phyloP scores from a whole-genome alignment of 257 asterid genomes.

The Solanum sejunctum region DNA sequence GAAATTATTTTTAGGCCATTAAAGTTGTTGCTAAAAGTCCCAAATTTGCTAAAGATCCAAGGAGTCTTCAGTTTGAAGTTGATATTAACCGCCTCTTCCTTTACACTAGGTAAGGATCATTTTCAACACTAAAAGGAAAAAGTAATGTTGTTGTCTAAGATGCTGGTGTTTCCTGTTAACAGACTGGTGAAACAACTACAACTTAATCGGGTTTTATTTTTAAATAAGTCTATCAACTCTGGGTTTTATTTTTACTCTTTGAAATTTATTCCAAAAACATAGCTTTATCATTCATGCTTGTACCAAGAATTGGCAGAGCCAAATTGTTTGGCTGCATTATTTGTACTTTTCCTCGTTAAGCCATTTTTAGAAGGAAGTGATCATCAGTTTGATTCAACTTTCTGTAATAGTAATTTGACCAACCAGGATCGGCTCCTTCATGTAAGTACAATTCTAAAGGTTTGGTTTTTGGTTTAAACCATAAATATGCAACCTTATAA shows the following conservation, averaged over 20 bases:
- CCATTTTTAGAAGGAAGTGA: background rate
- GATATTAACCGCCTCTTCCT: slow-evolving; percentile 80
- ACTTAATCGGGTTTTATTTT: background rate
- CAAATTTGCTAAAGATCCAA: slow-evolving; percentile 56
- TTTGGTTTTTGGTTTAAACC: background rate
- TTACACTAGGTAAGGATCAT: slow-evolving; percentile 49
- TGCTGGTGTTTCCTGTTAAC: background rate
- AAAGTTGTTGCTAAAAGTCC: slow-evolving; percentile 89
- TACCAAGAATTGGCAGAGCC: background rate
- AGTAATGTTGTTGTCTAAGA: background rate
- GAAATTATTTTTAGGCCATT: slow-evolving; percentile 43
- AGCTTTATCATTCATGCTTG: background rate
- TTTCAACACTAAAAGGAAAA: background rate
- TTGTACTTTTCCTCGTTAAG: background rate
- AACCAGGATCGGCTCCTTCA: background rate
- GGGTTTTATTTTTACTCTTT: background rate
- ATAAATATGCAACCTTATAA: background rate
- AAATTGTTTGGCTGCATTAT: background rate
- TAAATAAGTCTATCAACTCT: background rate
- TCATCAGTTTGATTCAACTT: background rate
- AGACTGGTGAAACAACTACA: background rate
- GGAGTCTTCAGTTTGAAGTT: slow-evolving; percentile 73
- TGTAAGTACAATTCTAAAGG: background rate
- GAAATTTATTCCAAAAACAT: background rate
- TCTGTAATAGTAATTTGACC: background rate